A percentile compares a stretch with the other conserved stretches of the same genome.
phyloP scores from a whole-genome alignment of 352 stramenopile species.

The Phytopythium chamaehyphon region DNA sequence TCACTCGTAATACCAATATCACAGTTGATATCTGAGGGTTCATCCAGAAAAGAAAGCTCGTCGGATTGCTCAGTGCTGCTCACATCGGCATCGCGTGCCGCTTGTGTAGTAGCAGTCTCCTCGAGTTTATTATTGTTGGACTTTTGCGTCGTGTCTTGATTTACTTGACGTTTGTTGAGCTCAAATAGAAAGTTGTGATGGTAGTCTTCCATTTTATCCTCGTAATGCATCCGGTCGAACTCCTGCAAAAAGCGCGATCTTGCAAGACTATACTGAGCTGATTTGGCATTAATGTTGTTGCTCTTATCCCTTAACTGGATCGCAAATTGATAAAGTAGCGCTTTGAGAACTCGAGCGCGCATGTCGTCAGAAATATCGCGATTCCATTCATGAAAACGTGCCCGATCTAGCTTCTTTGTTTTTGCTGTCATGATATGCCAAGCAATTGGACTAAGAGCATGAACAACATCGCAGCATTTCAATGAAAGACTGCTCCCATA shows the following conservation, averaged over 20 bases:
- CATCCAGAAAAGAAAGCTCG: not conserved
- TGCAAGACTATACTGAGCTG: slow-evolving; percentile 36
- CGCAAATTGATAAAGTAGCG: slow-evolving; percentile 50
- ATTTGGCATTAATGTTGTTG: slow-evolving; percentile 23
- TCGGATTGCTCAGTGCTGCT: not conserved
- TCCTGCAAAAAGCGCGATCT: slow-evolving; percentile 42
- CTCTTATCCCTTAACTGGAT: slow-evolving; percentile 31
- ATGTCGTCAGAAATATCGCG: slow-evolving; percentile 18
- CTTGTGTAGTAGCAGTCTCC: too few relatives aligned
- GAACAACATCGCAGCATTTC: too few relatives aligned
- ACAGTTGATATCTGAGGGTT: not conserved
- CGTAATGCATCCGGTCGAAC: slow-evolving; percentile 54
- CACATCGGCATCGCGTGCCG: not conserved
- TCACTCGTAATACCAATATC: not conserved
- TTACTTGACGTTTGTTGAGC: slow-evolving; percentile 12
- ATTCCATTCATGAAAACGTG: too few relatives aligned
- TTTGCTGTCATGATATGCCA: too few relatives aligned
- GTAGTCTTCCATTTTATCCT: slow-evolving; percentile 54
- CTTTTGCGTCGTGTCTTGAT: too few relatives aligned
- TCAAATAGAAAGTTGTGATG: slow-evolving; percentile 7
- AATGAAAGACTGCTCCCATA: too few relatives aligned
- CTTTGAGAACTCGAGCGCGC: slow-evolving; percentile 36
- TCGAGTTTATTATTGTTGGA: too few relatives aligned
- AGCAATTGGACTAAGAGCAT: too few relatives aligned
- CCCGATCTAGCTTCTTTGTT: too few relatives aligned